These are phyloP conservation scores for Saccharomyces jurei DNA, from an alignment of 805 yeast genomes.

Conservation along the genomic window DNA sequence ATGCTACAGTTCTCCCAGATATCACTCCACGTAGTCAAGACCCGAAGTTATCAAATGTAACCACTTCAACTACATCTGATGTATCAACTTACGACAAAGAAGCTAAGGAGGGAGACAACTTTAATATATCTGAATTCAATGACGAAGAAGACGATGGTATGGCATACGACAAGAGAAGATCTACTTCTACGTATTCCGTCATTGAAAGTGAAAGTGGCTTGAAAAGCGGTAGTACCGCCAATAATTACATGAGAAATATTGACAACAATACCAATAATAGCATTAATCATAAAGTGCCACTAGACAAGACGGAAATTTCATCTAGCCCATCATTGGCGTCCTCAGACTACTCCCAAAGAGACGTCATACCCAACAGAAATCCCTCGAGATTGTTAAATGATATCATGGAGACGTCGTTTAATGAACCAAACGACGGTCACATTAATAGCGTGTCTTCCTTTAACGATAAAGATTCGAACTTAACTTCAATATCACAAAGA, in stretches of 20 bases:
- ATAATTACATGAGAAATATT: constrained; percentile 1
- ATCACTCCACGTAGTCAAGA: constrained; percentile 2
- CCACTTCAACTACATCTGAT: neutral
- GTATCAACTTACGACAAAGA: neutral
- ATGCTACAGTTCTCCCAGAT: constrained; percentile 1
- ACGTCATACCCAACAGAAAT: constrained; percentile 11
- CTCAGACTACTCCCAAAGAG: constrained; percentile 17
- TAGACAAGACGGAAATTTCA: neutral
- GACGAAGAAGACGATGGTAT: constrained; percentile 1
- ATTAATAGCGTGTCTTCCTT: neutral
- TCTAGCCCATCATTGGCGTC: constrained; percentile 14
- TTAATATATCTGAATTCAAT: constrained; percentile 1
- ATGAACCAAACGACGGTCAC: constrained; percentile 8
- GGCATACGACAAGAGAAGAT: constrained; percentile 2
- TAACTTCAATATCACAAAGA: constrained; percentile 73
- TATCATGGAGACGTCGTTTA: constrained; percentile 16
- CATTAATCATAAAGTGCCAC: neutral
- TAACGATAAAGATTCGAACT: constrained; percentile 44
- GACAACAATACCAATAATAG: neutral
- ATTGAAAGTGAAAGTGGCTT: constrained; percentile 11
- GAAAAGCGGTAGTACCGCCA: neutral
- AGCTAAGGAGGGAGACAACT: neutral
- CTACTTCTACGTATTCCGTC: constrained; percentile 17
- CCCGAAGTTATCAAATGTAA: neutral
- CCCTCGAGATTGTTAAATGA: constrained; percentile 19